Evolutionary conservation across 331 rosid species (phyloP), one percentile per base, ranked within the genome.

Genomic region (Arachis monticola): DNA sequence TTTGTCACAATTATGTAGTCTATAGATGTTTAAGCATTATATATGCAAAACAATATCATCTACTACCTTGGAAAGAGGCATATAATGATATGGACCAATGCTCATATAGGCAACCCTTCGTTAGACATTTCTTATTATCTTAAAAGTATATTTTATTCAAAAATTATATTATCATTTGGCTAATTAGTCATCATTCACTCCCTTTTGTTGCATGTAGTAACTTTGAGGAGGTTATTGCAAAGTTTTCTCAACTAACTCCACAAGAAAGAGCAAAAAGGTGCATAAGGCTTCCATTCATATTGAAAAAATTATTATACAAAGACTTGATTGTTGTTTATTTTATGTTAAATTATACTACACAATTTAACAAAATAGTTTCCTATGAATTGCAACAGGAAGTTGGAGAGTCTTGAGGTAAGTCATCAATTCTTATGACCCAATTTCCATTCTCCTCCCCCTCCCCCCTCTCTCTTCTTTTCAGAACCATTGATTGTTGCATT

Each of bases 181-280:
- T 85, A 13, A 62, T 64, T 22, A 27, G 1, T 27, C 30, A 27
- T 27, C 30, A 27, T 73, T 64, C 30, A 46, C 45, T 71, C 5
- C 59, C 27, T 5, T 12, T 10, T 50, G 65, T 40, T 69, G 79
- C 9, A 70, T 81, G 78, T 79, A 82, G 91, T 77, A 87, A 86
- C 82, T 82, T 90, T 8, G 99, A 90, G 74, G 97, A 94, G 66
- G 88, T 94, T 61, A 90, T 94, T 65, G 84, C 92, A 64, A 94
- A 88, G 83, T 94, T 92, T 79, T 85, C 93, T 61, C 97, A 92
- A 78, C 87, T 82, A 72, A 87, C 97, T 61, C 90, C 97, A 1
- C 99, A 94, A 10, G 99, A 94, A 85, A 88, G 97, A 75, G 90
- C 96, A 41, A 94, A 94, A 81, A 92, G 96, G 99, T 94, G 75